These are phyloP conservation scores for Blastocystis sp. DNA, from an alignment of 352 stramenopile genomes.

Conservation along the genomic window DNA sequence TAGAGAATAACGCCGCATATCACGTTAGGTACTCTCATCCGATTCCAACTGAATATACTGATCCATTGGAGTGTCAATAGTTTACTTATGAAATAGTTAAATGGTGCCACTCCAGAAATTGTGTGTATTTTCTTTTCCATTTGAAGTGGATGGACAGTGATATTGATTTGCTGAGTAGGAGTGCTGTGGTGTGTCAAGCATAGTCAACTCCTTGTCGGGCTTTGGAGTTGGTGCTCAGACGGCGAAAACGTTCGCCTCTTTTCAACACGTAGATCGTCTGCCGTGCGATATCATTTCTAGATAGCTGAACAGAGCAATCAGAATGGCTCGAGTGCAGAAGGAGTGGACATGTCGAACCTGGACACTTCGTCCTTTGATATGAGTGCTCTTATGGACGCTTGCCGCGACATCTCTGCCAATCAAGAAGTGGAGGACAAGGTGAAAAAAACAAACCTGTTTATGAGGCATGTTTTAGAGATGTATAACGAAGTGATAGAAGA, in stretches of 20 bases:
- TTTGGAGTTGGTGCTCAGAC: background rate
- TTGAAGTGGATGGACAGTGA: background rate
- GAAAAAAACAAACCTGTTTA: slow-evolving; percentile 40
- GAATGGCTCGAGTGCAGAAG: background rate
- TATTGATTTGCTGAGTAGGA: background rate
- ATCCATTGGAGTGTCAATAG: background rate
- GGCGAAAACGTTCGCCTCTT: slow-evolving; percentile 13
- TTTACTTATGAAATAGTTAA: background rate
- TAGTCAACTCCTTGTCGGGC: slow-evolving; percentile 15
- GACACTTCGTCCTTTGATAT: slow-evolving; percentile 39
- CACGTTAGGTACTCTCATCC: background rate
- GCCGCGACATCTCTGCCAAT: slow-evolving; percentile 6
- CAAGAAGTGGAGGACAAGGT: slow-evolving; percentile 39
- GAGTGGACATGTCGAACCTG: background rate
- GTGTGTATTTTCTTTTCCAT: background rate
- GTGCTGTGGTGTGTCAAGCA: background rate
- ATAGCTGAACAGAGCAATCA: background rate
- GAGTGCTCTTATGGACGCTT: slow-evolving; percentile 29
- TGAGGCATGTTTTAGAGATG: slow-evolving; percentile 7
- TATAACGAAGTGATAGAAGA: slow-evolving; percentile 37
- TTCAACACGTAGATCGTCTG: background rate
- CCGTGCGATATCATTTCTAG: background rate
- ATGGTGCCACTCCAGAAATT: background rate
- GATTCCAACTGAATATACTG: slow-evolving; percentile 46
- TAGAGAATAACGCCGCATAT: background rate